Evolutionary conservation across 1,284 basidiomycete species (phyloP), one percentile per base, ranked within the genome.

Genomic region (Puccinia horiana): DNA sequence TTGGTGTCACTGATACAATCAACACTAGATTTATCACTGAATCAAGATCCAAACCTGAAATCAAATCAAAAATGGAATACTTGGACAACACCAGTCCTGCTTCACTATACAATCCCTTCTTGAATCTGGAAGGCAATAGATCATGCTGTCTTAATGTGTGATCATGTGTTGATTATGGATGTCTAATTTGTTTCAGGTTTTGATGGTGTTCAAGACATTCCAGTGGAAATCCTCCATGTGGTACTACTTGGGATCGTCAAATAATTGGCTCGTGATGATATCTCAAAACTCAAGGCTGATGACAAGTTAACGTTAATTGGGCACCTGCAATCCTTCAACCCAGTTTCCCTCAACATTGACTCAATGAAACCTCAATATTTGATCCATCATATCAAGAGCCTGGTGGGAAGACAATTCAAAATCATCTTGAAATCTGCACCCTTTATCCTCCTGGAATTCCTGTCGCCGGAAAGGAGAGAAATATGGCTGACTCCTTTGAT

Each of bases 181-280:
- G 42, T 44, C 2, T 11, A n/a, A 40, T 69, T 44, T 69, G 44
- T 35, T 69, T n/a, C 44, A 90, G 86, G 0, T 88, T 89, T 83
- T 89, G 89, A 84, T 89, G 89, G 82, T 88, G 88, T 83, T 47
- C 16, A 40, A 44, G 84, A 85, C 76, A 85, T 84, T 9, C 86
- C 86, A 8, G 82, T 81, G 12, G 85, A 86, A 73, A 83, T 85
- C 0, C 79, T 86, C 8, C 86, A 86, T 76, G 85, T 84, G 4
- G 83, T 85, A 20, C 74, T 86, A 14, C 83, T 86, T 20, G 49
- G 73, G 9, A 16, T 69, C 4, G 67, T 69, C n/a, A 69, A 69
- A 47, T 69, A 44, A 6, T 29, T 69, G 44, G 44, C 52, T 9
- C 44, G 49, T 1, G 73, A 75, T 11, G 26, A 18, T 12, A 75